Base-by-base conservation (phyloP, 331 rosid genomes). In the Cydonia oblonga region DNA sequence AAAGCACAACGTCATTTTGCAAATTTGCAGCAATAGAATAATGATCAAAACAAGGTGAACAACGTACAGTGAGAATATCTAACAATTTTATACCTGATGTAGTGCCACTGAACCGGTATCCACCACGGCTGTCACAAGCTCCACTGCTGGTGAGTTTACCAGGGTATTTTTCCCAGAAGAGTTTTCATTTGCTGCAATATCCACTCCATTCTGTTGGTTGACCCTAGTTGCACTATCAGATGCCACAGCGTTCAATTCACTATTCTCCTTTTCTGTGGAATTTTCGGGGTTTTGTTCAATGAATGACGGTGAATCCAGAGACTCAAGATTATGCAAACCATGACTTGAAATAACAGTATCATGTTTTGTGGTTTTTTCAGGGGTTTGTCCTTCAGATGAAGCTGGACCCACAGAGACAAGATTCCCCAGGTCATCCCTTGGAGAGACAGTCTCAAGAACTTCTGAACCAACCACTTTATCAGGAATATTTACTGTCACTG, bases 121-220 rank as follows among this genome's bases (percentile, higher is more conserved):
- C 60, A 61, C 64, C 54, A 77, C 32, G 25, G 74, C 68, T 29
- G 69, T 32, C 35, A 53, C 49, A 64, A 72, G 82, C 66, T 72
- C 74, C 77, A 44, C 69, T 49, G 70, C 44, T 26, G 67, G 73
- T 26, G 67, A 54, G 32, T 63, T 64, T 29, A 69, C 84, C 68
- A 38, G 80, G 20, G 83, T 68, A 61, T 59, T 64, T 65, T 78
- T 85, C 70, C 7, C 70, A 57, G 7, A 76, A 80, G 77, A 16
- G 72, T 71, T 76, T 15, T 74, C 69, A 69, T 54, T 60, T 73
- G 53, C 53, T 6, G 82, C 67, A 81, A 40, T 59, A 76, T 53
- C 74, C 44, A 54, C 71, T 69, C 66, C 81, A 72, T 73, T 89
- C 73, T 66, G 86, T 77, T 72, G 88, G 70, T 76, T 74, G 26